Base-by-base conservation (phyloP, 805 yeast species). In the Cyberlindnera saturnus region DNA sequence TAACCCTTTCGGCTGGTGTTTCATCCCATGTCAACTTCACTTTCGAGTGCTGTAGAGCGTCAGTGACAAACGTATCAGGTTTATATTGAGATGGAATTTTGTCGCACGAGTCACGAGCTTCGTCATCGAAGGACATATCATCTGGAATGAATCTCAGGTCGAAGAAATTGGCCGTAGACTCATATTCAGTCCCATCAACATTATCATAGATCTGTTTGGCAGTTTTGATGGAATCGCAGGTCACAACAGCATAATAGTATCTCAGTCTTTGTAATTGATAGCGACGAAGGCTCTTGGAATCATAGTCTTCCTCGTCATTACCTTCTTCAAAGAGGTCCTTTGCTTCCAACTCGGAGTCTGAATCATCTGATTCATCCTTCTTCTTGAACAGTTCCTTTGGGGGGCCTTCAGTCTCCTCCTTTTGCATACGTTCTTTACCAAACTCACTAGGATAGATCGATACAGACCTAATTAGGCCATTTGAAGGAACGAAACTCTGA, bases 11-110 rank as follows among this genome's bases (percentile, higher is more conserved):
- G 45, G 81, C 82, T 6, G 99, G 98, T 0, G 98, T 95, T 66
- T 91, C 98, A 64, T 93, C 99, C 99, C 99, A 93, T 0, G 98
- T 90, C 52, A 93, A 72, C 62, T 87, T 90, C 39, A 93, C 99
- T 57, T 90, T 93, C 14, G 98, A 90, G 60, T 89, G 96, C 61
- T 93, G 96, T 46, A 93, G 71, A 0, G 99, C 99, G 65, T 87
- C 97, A 4, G 99, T 93, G 28, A 86, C 86, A 63, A 93, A 93
- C 9, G 74, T 70, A 18, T 66, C 61, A 16, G 99, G 99, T 52
- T 79, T 81, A 64, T 93, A 93, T 39, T 76, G 77, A 3, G 79
- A 65, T 6, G 98, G 96, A 8, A 89, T 67, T 48, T 77, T 76
- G 18, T 68, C 65, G 65, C 97, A 87, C 29, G 62, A 59, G 55